Percentiles rank a stretch among this genome's conserved stretches.
Conservation (phyloP, 169 alveolate species). For the Plasmodium ovale region DNA sequence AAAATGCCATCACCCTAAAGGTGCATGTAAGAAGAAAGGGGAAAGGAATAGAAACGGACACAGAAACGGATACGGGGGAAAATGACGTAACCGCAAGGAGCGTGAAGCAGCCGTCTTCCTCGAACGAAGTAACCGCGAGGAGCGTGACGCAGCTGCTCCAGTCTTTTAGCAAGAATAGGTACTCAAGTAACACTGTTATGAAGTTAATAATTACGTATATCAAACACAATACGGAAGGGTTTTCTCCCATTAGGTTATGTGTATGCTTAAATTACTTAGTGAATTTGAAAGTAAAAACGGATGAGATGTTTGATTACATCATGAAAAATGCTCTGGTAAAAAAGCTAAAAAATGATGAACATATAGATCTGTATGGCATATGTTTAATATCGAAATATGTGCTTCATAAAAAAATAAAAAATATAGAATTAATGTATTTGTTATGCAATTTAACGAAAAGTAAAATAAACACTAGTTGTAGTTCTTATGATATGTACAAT, state of each 20-base stretch:
- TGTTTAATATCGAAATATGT: constrained; percentile 36
- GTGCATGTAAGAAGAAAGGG: too few relatives aligned
- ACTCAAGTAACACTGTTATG: not conserved
- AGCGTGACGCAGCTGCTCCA: constrained; percentile 19
- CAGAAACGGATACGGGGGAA: too few relatives aligned
- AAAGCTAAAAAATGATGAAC: constrained; percentile 48
- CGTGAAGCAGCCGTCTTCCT: too few relatives aligned
- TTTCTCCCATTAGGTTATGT: constrained; percentile 35
- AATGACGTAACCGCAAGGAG: too few relatives aligned
- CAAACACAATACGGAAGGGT: constrained; percentile 29
- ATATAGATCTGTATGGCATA: constrained; percentile 38
- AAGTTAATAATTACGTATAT: constrained; percentile 20
- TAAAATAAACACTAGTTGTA: not conserved
- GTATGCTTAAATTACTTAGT: constrained; percentile 41
- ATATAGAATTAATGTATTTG: constrained; percentile 7
- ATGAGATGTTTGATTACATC: constrained; percentile 11
- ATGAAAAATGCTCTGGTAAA: constrained; percentile 19
- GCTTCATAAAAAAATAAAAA: constrained; percentile 2
- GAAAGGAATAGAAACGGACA: too few relatives aligned
- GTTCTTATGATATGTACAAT: constrained; percentile 26
- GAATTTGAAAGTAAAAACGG: constrained; percentile 49
- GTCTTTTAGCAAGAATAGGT: constrained; percentile 18
- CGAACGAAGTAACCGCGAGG: not conserved
- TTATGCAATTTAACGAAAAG: not conserved
- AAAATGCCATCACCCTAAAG: too few relatives aligned